Base-by-base conservation (phyloP, 495 filamentous ascomycete genomes). In the Staphylotrichum longicolle region DNA sequence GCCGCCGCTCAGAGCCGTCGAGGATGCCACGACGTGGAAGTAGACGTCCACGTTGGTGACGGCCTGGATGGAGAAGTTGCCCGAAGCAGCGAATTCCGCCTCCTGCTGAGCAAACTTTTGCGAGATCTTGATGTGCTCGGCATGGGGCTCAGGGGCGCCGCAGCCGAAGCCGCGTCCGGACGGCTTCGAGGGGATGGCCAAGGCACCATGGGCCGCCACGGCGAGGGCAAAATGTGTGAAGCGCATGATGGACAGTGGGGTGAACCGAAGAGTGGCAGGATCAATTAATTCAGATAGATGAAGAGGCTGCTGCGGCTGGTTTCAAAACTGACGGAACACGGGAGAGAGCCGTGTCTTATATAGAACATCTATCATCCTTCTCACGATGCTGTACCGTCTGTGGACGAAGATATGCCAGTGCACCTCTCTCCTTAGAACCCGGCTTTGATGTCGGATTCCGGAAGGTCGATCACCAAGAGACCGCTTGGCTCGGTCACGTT, bases 11-110 rank as follows among this genome's bases (percentile, higher is more conserved):
- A 77, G 68, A 0, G 69, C 46, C 20, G 68, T 80, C 5, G 78
- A 79, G 0, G 68, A 40, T 46, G 81, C 77, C 33, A 89, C 75
- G 53, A 89, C 82, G 71, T 89, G 86, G 76, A 89, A 86, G 70
- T 85, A 86, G 30, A 78, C 74, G 41, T 81, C 72, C 53, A 89
- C 74, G 56, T 65, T 77, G 66, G 80, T 62, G 20, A 65, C 60
- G 50, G 65, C 69, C 39, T 64, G 66, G 30, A 54, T 54, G 14
- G 64, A 63, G 35, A 54, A 30, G 37, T 68, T 63, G 37, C 75
- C 70, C 54, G 70, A 47, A 37, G 63, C 63, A 34, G 40, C 3
- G 5, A 30, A 32, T 55, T 58, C 41, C 53, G 55, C 57, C 63
- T 69, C 63, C 65, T 75, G 57, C 9, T 52, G 57, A 33, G 74